Conservation (phyloP, 148 eudicot genomes). For the Hydrangea macrophylla region DNA sequence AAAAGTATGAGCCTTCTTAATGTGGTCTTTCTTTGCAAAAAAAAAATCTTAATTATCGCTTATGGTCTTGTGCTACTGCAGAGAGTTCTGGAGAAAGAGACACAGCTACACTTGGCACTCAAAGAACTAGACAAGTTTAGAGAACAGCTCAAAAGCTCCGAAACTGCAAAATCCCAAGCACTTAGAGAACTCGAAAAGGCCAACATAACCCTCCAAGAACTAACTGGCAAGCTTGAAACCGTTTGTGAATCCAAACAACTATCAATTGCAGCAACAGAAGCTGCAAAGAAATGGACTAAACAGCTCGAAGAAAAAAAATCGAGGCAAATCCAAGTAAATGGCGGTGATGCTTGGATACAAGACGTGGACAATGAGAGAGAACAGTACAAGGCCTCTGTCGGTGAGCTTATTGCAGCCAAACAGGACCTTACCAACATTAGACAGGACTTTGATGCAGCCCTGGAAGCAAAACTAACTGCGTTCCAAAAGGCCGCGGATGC, state of each 20-base stretch:
- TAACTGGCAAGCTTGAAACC: conserved; percentile 48
- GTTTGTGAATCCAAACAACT: conserved; percentile 60
- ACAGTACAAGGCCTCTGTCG: conserved; percentile 50
- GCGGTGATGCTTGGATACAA: conserved; percentile 23
- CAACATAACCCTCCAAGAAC: conserved; percentile 47
- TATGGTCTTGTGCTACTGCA: conserved; percentile 15
- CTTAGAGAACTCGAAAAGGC: conserved; percentile 61
- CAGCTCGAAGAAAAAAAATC: conserved; percentile 51
- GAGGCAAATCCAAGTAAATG: conserved; percentile 22
- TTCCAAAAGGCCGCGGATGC: conserved; percentile 58
- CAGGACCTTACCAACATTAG: conserved; percentile 63
- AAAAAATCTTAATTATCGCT: background rate
- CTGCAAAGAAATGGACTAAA: conserved; percentile 44
- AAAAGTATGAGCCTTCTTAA: background rate
- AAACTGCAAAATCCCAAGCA: conserved; percentile 53
- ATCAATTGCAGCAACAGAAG: conserved; percentile 53
- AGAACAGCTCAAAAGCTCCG: conserved; percentile 50
- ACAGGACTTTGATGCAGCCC: conserved; percentile 54
- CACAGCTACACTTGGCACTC: conserved; percentile 56
- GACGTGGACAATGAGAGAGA: conserved; percentile 42
- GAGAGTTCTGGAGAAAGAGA: conserved; percentile 72
- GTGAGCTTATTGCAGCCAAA: conserved; percentile 61
- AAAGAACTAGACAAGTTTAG: conserved; percentile 61
- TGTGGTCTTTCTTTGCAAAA: background rate
- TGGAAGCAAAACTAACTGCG: conserved; percentile 46